phyloP scores from a whole-genome alignment of 2,329 filamentous ascomycete genomes.

The Didymella keratinophila region DNA sequence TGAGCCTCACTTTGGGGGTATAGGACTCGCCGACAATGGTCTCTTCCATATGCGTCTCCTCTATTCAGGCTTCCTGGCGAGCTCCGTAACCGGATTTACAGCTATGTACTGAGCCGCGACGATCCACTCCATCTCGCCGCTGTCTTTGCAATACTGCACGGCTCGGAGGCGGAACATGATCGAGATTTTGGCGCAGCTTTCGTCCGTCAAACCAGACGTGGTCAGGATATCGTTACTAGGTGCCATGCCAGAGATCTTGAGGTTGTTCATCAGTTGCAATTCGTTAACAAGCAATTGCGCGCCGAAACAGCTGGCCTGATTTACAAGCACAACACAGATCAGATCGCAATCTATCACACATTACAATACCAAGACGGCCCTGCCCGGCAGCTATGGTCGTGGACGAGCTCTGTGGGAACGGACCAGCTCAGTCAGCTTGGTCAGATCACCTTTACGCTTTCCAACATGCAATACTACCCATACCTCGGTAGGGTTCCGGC shows the following conservation, averaged over 20 bases:
- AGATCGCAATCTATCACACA: background rate
- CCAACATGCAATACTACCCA: background rate
- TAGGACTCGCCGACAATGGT: background rate
- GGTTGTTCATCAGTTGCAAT: background rate
- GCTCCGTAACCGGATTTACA: background rate
- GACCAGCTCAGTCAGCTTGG: background rate
- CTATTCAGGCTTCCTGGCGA: background rate
- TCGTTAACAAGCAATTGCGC: background rate
- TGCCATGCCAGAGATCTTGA: background rate
- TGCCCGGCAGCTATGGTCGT: background rate
- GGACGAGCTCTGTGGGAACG: background rate
- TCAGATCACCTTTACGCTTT: background rate
- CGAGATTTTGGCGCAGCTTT: background rate
- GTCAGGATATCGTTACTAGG: background rate
- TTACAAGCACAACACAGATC: background rate
- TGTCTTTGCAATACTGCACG: background rate
- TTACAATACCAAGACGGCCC: background rate
- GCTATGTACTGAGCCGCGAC: background rate
- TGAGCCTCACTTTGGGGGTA: background rate
- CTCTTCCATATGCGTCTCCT: background rate
- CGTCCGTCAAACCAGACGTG: background rate
- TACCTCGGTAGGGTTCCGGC: no score
- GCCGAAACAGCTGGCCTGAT: background rate
- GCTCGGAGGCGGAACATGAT: background rate
- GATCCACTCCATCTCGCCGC: background rate